Base-by-base conservation (phyloP, 139 green algal genomes). In the Zygnema cylindricum region DNA sequence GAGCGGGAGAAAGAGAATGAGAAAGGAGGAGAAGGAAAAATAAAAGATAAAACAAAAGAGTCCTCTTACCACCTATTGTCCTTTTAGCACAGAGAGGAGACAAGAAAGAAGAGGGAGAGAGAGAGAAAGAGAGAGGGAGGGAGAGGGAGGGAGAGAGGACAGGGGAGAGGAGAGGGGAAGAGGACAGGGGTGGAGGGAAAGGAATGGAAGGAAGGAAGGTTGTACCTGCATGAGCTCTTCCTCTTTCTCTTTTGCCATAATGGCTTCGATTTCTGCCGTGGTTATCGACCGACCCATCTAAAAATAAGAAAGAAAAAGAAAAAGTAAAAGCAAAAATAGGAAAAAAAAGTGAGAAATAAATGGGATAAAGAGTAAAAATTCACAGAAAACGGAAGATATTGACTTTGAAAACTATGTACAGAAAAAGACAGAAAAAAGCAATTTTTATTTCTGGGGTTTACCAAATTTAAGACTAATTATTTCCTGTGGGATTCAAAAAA, bases 161-260 rank as follows among this genome's bases (percentile, higher is more conserved):
- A 22, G 35, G 3, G 38, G 11, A 85, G 77, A 49, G 22, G 77
- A 16, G 11, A 11, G 78, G 22, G 22, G 2, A 55, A 85, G 77
- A 23, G 1, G 16, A 40, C 39, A 30, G 33, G 21, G 78, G 7
- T 7, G 41, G 35, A 3, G 38, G 11, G 78, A 79, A 49, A 69
- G 77, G 21, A 32, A 11, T 79, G 22, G 22, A 22, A 55, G 81
- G 77, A 23, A 0, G 16, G 3, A 43, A n/a, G 3, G 16, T 49
- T 41, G 41, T 86, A 57, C 71, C 79, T 69, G 41, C 79, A 35
- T 81, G 25, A 63, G 49, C 42, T 86, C 79, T 43, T 86, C 79
- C 41, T 76, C 79, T 43, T 86, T 43, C 79, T 86, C 79, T 25
- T 43, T 40, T 0, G 49, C 79, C 79, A 81, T 35, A 40, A 81